Percentiles rank a stretch among this genome's conserved stretches.
Evolutionary conservation across 1,139 yeast genomes (phyloP).

Genomic region (Scheffersomyces parashehatae): DNA sequence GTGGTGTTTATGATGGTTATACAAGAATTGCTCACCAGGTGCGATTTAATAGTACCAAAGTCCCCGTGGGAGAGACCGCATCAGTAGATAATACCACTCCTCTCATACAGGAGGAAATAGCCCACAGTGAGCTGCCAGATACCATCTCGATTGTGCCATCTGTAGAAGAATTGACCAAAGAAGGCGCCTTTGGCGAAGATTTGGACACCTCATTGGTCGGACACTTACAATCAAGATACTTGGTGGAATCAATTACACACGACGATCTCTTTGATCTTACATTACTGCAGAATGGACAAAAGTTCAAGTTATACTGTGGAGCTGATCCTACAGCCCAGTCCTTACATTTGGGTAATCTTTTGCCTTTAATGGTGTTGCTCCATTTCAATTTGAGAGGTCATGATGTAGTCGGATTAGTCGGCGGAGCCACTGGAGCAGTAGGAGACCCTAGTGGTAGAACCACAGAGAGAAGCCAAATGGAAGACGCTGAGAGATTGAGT

Average conservation of each 20-base stretch:
- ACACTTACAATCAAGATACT: constrained; percentile 46
- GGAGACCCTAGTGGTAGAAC: constrained; percentile 96
- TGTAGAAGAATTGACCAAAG: constrained; percentile 25
- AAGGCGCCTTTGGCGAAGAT: constrained; percentile 31
- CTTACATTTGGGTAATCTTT: constrained; percentile 83
- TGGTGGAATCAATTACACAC: constrained; percentile 50
- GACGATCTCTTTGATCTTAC: constrained; percentile 46
- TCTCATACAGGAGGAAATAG: too few species aligned
- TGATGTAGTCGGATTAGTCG: constrained; percentile 76
- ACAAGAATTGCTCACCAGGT: too few species aligned
- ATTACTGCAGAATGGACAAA: constrained; percentile 27
- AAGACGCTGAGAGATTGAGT: constrained; percentile 46
- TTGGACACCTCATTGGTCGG: constrained; percentile 40
- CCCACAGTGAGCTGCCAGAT: constrained; percentile 12
- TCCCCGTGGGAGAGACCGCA: too few species aligned
- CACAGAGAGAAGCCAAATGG: constrained; percentile 68
- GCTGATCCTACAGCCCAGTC: constrained; percentile 96
- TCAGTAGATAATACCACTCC: too few species aligned
- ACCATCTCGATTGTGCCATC: constrained; percentile 42
- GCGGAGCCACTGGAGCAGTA: constrained; percentile 97
- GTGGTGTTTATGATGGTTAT: too few species aligned
- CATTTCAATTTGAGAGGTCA: constrained; percentile 89
- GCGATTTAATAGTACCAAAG: constrained; percentile 1
- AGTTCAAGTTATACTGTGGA: constrained; percentile 78
- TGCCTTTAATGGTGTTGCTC: constrained; percentile 81